Evolutionary conservation across 140 eudicot species (phyloP).

Genomic region (Ambrosia hybrid): DNA sequence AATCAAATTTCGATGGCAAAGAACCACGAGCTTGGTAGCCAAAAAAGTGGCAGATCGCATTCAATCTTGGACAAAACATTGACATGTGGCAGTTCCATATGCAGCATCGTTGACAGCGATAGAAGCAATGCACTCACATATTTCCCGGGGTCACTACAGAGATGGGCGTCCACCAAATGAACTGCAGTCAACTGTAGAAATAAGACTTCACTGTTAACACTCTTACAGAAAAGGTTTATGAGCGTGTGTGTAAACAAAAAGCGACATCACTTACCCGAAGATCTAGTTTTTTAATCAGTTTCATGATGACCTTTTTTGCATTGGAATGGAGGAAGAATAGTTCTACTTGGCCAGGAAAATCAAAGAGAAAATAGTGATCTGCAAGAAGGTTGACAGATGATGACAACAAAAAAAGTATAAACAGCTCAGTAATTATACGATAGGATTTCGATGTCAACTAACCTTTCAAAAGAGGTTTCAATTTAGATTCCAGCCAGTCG

Average conservation of each 20-base stretch:
- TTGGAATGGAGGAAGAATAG: slow-evolving; percentile 85
- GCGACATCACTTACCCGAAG: slow-evolving; percentile 61
- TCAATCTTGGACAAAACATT: slow-evolving; percentile 92
- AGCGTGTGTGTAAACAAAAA: background rate
- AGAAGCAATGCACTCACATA: slow-evolving; percentile 90
- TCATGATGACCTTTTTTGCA: slow-evolving; percentile 79
- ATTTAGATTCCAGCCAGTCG: slow-evolving; percentile 84
- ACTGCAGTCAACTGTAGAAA: slow-evolving; percentile 75
- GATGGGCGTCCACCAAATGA: slow-evolving; percentile 90
- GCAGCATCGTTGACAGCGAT: slow-evolving; percentile 85
- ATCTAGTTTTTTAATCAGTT: slow-evolving; percentile 71
- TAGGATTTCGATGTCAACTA: slow-evolving; percentile 21
- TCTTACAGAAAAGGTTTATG: background rate
- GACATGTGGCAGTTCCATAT: slow-evolving; percentile 92
- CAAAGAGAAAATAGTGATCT: slow-evolving; percentile 72
- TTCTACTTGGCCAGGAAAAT: slow-evolving; percentile 97
- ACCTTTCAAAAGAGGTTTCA: slow-evolving; percentile 91
- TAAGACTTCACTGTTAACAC: slow-evolving; percentile 8
- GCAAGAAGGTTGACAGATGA: background rate
- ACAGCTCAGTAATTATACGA: too few species aligned
- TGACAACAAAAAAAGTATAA: too few species aligned
- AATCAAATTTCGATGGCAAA: slow-evolving; percentile 93
- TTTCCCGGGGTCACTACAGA: slow-evolving; percentile 92
- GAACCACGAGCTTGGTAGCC: slow-evolving; percentile 99
- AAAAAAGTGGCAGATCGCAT: slow-evolving; percentile 97